Evolutionary conservation across 192 early-diverging fungal species (phyloP), one percentile per base, ranked within the genome.

Genomic region (Coemansia asiatica): DNA sequence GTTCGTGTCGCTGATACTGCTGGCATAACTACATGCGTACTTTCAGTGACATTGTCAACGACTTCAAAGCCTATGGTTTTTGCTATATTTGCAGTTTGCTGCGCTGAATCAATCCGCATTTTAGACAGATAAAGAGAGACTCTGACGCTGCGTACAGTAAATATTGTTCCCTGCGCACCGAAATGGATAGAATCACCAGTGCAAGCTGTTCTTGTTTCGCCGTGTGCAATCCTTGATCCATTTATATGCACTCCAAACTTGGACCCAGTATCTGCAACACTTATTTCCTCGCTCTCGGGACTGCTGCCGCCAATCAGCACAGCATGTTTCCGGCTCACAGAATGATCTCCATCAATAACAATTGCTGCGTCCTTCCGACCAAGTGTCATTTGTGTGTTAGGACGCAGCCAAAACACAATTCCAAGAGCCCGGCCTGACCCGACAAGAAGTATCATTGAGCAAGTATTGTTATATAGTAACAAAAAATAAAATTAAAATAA

Each of bases 211-310:
- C 26, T 51, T 21, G 22, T 65, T 19, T 12, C 56, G 19, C 7
- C 58, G 23, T 8, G 56, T 15, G 53, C 76, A 67, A 38, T 38
- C 67, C 8, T 31, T 29, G 12, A 16, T 22, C 61, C 76, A 47
- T 79, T 79, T 22, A 79, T 64, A 35, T 67, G 44, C 58, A 79
- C 49, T 29, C 76, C 76, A 65, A 79, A 79, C 62, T 79, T 79
- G 15, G 76, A 79, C 12, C 64, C 71, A 29, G 73, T 26, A 53
- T 79, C 76, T 0, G 35, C 55, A 2, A 62, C 35, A 13, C n/a
- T 48, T 3, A 60, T 16, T 16, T 15, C 6, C 44, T 60, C 10
- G 6, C 6, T 22, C 8, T n/a, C 18, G 23, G 48, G n/a, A 33
- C 31, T 33, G n/a, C 18, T 19, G 16, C 6, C 48, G 18, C 6